Base-by-base conservation (phyloP, 2,329 filamentous ascomycete genomes). In the Neofusicoccum sp. region DNA sequence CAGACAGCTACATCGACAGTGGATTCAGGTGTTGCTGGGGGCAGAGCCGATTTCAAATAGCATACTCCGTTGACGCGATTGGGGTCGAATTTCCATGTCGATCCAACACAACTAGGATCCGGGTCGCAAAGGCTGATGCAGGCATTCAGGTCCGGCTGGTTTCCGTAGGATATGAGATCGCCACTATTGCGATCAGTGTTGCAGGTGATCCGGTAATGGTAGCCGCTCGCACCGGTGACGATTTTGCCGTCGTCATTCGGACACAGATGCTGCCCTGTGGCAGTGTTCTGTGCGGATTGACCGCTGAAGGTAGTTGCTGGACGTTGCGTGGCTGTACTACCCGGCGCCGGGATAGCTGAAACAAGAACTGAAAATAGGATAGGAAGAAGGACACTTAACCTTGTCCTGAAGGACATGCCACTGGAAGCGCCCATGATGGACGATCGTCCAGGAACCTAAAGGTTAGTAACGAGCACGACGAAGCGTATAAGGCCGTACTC, bases 191-290 rank as follows among this genome's bases (percentile, higher is more conserved):
- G 54, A 9, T 58, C 54, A 4, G 54, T 45, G 31, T 16, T 37
- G 11, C 59, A 62, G 7, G n/a, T 5, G n/a, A 62, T 3, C 22
- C 33, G 39, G 41, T 62, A 62, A 11, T 62, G 59, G 39, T 44
- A 62, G 6, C 48, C 59, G 7, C 48, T 54, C 7, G 37, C 12
- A 16, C 48, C 59, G 1, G 16, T 6, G n/a, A 54, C 29, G 11
- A 28, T 43, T 11, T 34, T 43, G 7, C 31, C 31, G 6, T 29
- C 28, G 11, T 7, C 6, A 3, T 8, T 29, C n/a, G 59, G 48
- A 29, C 48, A 54, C 12, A 31, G 12, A 34, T 45, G 22, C 22
- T 22, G 31, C 5, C 49, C 49, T 6, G 39, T 44, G 1, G 29
- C 43, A 11, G 54, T 28, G n/a, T 16, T 43, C n/a, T 45, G 14